Evolutionary conservation across 1,139 yeast species (phyloP).

Genomic region (Hemisphaericaspora xylofermentans): DNA sequence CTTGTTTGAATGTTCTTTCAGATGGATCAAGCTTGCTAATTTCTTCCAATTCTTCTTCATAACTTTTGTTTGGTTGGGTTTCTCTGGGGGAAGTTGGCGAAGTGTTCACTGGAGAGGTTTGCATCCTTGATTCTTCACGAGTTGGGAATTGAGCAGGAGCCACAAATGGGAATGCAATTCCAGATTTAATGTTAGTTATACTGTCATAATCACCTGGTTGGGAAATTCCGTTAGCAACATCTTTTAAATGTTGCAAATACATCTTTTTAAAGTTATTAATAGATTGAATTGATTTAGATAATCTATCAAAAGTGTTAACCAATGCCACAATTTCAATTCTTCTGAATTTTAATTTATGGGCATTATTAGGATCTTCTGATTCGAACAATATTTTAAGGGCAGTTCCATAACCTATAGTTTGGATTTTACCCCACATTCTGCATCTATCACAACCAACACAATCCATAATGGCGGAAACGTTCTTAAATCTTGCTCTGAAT

Average conservation of each 20-base stretch:
- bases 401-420: conserved; percentile 96
- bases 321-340: conserved; percentile 88
- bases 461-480: conserved; percentile 92
- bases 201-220: conserved; percentile 46
- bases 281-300: conserved; percentile 79
- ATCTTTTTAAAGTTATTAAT: conserved; percentile 66
- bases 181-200: conserved; percentile 19
- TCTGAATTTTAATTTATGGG: conserved; percentile 50
- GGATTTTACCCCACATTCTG: conserved; percentile 96
- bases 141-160: conserved; percentile 14
- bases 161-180: conserved; percentile 42
- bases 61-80: neutral
- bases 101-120: neutral
- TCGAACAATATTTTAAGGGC: conserved; percentile 89
- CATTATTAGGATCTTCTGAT: conserved; percentile 47
- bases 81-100: conserved; percentile 1
- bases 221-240: conserved; percentile 39
- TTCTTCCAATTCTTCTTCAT: conserved; percentile 10
- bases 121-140: conserved; percentile 12
- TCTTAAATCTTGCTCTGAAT: conserved; percentile 79
- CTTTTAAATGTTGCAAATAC: conserved; percentile 46
- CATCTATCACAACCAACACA: conserved; percentile 99
- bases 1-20: conserved; percentile 32
- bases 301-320: conserved; percentile 86
- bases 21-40: conserved; percentile 12